Evolutionary conservation across 371 early-diverging fungal genomes (phyloP), one percentile per base, ranked within the genome.

Genomic region (Mortierella sp.): DNA sequence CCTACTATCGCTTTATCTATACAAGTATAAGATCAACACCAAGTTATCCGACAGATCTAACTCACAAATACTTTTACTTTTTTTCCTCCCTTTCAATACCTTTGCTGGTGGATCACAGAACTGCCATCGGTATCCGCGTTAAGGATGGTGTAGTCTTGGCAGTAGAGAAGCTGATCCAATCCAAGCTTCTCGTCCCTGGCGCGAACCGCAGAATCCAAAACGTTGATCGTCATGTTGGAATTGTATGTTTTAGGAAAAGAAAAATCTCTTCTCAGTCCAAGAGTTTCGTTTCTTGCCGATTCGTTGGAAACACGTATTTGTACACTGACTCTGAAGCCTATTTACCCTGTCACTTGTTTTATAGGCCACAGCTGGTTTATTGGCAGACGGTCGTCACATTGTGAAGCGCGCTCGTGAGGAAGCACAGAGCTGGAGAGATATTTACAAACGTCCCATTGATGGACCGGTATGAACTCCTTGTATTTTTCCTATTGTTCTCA

Each of bases 101-200:
- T 30, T 55, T 24, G 22, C 14, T 55, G 16, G 22, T 22, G 55
- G 18, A 26, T 12, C 2, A 10, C 78, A 96, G 97, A 54, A 98
- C 98, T 40, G 94, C 95, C 39, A 94, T 99, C 69, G 98, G 98
- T 57, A 90, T 99, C 60, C 94, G 96, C 64, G 94, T 93, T 64
- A 96, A 97, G 84, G 97, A 96, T 77, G 99, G 99, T 62, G 93
- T 99, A 55, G 97, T 99, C 28, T 88, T 99, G 59, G 99, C 97
- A 5, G 96, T 96, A 37, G 98, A 98, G 78, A 98, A 98, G 85
- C 90, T 98, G 62, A 88, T 97, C 75, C 95, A 95, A 76, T 97
- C 98, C 26, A 97, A 98, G 84, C 88, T 99, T 51, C 89, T 98
- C 37, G 96, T 97, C 24, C 94, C 97, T 30, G 92, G 94, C 28